A percentile compares a stretch with the other conserved stretches of the same genome.
phyloP scores from a whole-genome alignment of 1,284 basidiomycete species.

The Bondarzewia mesenterica region DNA sequence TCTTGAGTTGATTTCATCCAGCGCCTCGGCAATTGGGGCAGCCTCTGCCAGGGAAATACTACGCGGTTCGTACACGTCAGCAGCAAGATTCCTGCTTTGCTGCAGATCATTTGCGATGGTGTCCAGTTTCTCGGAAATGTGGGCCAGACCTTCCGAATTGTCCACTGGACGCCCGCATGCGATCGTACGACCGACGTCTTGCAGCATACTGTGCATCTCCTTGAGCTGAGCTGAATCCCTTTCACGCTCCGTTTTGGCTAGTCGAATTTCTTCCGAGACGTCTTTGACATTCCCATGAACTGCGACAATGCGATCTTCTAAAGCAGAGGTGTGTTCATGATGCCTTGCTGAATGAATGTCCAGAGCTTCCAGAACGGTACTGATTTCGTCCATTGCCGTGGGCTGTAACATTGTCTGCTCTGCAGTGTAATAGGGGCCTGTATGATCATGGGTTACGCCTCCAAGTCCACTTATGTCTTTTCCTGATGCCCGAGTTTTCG shows the following conservation, averaged over 20 bases:
- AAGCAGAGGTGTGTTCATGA: slow-evolving; percentile 25
- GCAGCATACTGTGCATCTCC: slow-evolving; percentile 6
- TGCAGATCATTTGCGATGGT: too few relatives aligned
- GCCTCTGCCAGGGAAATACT: too few relatives aligned
- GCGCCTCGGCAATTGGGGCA: background rate
- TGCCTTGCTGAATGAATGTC: slow-evolving; percentile 29
- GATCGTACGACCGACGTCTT: slow-evolving; percentile 3
- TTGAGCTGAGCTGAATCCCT: slow-evolving; percentile 11
- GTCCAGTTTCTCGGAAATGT: too few relatives aligned
- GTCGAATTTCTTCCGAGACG: slow-evolving; percentile 19
- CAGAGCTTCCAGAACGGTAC: slow-evolving; percentile 24
- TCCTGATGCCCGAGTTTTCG: background rate
- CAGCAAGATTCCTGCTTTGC: too few relatives aligned
- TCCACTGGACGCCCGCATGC: background rate
- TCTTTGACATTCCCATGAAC: slow-evolving; percentile 29
- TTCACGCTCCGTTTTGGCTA: slow-evolving; percentile 7
- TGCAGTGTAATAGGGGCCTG: background rate
- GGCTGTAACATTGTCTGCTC: background rate
- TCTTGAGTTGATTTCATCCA: background rate
- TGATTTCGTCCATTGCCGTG: slow-evolving; percentile 2
- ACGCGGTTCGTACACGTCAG: too few relatives aligned
- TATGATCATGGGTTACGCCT: background rate
- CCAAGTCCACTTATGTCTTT: background rate
- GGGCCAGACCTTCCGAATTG: background rate
- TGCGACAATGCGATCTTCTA: slow-evolving; percentile 26